Evolutionary conservation across 192 early-diverging fungal species (phyloP).

Genomic region (Coemansia sp.): DNA sequence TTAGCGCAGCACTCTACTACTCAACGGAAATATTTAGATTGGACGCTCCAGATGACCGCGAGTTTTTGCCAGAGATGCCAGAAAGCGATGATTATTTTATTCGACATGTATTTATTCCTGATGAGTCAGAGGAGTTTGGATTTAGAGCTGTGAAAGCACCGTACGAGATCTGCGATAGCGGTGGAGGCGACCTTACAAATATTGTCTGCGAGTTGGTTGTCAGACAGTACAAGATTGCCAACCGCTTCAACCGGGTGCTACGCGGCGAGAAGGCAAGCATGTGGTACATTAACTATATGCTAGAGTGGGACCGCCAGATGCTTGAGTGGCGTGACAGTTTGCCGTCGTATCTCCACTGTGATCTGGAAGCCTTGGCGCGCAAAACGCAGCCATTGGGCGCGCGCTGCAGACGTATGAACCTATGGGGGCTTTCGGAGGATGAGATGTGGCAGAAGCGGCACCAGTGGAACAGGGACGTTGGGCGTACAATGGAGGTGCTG

Average conservation of each 20-base stretch:
- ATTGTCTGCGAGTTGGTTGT: slow-evolving; percentile 46
- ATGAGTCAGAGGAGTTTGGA: slow-evolving; percentile 42
- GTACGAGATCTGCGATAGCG: slow-evolving; percentile 20
- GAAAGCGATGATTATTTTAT: slow-evolving; percentile 43
- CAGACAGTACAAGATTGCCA: slow-evolving; percentile 51
- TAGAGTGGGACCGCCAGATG: slow-evolving; percentile 55
- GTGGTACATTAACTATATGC: slow-evolving; percentile 45
- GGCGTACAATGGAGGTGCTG: slow-evolving; percentile 42
- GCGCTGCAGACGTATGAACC: slow-evolving; percentile 42
- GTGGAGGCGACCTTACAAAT: slow-evolving; percentile 32
- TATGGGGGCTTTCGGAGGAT: slow-evolving; percentile 47
- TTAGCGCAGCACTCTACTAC: slow-evolving; percentile 44
- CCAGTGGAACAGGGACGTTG: slow-evolving; percentile 53
- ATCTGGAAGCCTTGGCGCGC: slow-evolving; percentile 38
- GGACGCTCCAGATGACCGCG: slow-evolving; percentile 52
- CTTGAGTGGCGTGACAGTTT: slow-evolving; percentile 45
- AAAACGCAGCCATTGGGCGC: slow-evolving; percentile 44
- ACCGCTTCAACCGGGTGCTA: slow-evolving; percentile 47
- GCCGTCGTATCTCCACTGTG: slow-evolving; percentile 33
- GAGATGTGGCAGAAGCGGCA: slow-evolving; percentile 54
- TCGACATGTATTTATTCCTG: slow-evolving; percentile 44
- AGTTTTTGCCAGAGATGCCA: slow-evolving; percentile 51
- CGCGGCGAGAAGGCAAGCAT: slow-evolving; percentile 41
- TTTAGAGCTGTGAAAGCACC: slow-evolving; percentile 37
- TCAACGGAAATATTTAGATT: slow-evolving; percentile 50